Percentiles rank a stretch among this genome's conserved stretches.
phyloP scores from a whole-genome alignment of 1,284 basidiomycete species.

The Singerocomus inundabilis region DNA sequence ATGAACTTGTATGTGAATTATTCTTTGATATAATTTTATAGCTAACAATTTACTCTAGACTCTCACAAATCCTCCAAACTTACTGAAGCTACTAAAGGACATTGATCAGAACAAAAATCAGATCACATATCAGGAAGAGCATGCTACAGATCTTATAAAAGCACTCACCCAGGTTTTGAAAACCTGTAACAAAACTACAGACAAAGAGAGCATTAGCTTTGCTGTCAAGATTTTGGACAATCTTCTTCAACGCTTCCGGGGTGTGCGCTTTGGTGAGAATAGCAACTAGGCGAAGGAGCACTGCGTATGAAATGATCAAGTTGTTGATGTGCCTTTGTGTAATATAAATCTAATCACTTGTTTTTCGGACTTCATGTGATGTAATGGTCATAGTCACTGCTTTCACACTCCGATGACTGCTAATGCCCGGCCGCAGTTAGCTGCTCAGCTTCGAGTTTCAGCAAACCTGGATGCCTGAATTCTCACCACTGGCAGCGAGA shows the following conservation, averaged over 20 bases:
- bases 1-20: slow-evolving; percentile 16
- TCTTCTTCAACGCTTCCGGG: slow-evolving; percentile 27
- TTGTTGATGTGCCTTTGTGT: not conserved
- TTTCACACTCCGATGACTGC: too few species aligned
- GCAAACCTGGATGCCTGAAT: too few species aligned
- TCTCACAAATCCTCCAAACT: not conserved
- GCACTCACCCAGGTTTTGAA: not conserved
- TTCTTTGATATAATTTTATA: not conserved
- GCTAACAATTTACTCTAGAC: slow-evolving; percentile 12
- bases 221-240: slow-evolving; percentile 19
- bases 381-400: too few species aligned
- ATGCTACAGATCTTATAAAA: slow-evolving; percentile 6
- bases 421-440: too few species aligned
- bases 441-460: too few species aligned
- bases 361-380: too few species aligned
- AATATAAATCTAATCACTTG: too few species aligned
- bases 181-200: not conserved
- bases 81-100: slow-evolving; percentile 23
- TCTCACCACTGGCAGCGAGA: too few species aligned
- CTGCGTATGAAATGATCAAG: too few species aligned
- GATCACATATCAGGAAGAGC: slow-evolving; percentile 21
- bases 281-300: not conserved
- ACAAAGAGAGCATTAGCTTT: slow-evolving; percentile 12
- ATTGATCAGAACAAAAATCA: slow-evolving; percentile 24
- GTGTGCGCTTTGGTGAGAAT: not conserved